Evolutionary conservation across 164 flowering plant genomes (phyloP), one percentile per base, ranked within the genome.

Genomic region (Annona squamosa): DNA sequence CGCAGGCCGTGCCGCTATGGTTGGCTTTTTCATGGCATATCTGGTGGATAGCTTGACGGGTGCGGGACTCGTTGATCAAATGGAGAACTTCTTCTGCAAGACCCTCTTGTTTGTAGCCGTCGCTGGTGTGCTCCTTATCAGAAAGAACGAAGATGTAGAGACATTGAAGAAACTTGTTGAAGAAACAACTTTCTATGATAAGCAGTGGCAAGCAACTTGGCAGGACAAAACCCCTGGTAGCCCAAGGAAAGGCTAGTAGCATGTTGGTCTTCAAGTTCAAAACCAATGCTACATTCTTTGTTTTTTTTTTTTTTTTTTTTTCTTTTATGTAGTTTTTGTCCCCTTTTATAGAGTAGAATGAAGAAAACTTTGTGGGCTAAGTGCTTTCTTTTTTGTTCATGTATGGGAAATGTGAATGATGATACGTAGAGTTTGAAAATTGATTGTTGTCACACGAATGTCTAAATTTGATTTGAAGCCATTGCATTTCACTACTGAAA

Each of bases 201-300:
- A 93, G 87, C 99, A 95, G 81, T 93, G 98, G 98, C 99, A 93
- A 87, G 99, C 98, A 78, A 82, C 99, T 18, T 95, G 98, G 98
- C 86, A 90, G 77, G 99, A 93, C 68, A 96, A 91, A 71, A 80
- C 71, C 63, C 3, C 89, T 16, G 72, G 72, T 65, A 71, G 71
- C 71, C 67, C 82, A 42, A 82, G 82, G 75, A 80, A 82, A 63
- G 83, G 85, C 65, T 86, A 83, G 74, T 17, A 17, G 41, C 68
- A 56, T 71, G 41, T 47, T n/a, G 57, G 48, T 68, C 42, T 63
- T 45, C 68, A 65, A 65, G 17, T n/a, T 7, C 48, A 44, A 62
- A 62, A 26, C 46, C 57, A 71, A 42, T 44, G 6, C 72, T 47
- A 26, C 63, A 9, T 52, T 69, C 45, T 46, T 73, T 57, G 52